Evolutionary conservation across 116 monocot genomes (phyloP).

Genomic region (Zostera marina): DNA sequence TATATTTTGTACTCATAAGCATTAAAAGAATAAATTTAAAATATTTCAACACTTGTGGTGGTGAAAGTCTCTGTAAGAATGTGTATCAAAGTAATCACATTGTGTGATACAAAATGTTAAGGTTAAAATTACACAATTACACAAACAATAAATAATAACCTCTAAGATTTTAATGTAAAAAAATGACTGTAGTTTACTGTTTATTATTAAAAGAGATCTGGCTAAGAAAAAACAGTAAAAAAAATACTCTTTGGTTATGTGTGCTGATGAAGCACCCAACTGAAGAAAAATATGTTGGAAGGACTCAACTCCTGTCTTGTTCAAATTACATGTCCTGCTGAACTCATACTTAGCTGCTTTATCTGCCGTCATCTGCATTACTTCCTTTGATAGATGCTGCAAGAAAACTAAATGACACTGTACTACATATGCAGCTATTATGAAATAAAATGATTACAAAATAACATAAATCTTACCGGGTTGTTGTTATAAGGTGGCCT

Average conservation of each 20-base stretch:
- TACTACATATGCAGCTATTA: neutral
- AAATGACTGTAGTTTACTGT: no score
- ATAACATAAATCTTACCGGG: slow-evolving; percentile 19
- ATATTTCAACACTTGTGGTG: no score
- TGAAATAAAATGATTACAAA: neutral
- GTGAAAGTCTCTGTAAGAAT: no score
- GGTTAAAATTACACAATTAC: no score
- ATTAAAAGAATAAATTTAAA: no score
- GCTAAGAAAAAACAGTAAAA: no score
- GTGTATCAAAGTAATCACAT: no score
- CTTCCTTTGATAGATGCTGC: slow-evolving; percentile 29
- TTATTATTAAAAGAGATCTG: no score
- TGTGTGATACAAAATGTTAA: no score
- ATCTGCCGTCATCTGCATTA: slow-evolving; percentile 43
- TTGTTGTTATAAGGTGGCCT: slow-evolving; percentile 19
- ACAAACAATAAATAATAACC: no score
- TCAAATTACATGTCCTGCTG: slow-evolving; percentile 9
- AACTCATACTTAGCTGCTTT: slow-evolving; percentile 52
- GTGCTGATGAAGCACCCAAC: slow-evolving; percentile 51
- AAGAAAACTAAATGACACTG: neutral
- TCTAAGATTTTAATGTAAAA: no score
- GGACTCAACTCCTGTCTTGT: slow-evolving; percentile 29
- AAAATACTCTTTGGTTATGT: slow-evolving; percentile 49
- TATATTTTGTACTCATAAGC: no score
- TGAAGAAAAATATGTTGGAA: slow-evolving; percentile 46